phyloP scores from a whole-genome alignment of 768 basidiomycete species.

The Termitomyces sp. region DNA sequence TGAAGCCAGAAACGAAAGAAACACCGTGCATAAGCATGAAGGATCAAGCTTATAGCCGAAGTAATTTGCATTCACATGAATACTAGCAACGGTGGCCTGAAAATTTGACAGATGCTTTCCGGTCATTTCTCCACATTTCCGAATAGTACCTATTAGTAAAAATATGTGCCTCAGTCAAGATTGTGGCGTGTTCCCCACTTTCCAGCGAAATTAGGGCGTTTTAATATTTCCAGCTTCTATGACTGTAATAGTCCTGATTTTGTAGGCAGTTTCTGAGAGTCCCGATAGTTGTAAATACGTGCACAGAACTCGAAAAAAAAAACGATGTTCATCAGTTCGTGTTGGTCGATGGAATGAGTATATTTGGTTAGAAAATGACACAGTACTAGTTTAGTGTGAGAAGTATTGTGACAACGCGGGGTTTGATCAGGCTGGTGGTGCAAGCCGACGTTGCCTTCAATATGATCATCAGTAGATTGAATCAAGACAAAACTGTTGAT shows the following conservation, averaged over 20 bases:
- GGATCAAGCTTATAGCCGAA: background rate
- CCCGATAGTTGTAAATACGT: background rate
- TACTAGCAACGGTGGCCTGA: background rate
- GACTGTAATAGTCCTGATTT: background rate
- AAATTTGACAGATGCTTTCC: background rate
- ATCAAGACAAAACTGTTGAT: background rate
- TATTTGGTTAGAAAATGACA: background rate
- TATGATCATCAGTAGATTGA: background rate
- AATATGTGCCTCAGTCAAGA: background rate
- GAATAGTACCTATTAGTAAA: background rate
- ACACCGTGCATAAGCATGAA: background rate
- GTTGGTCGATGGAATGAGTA: too few species aligned
- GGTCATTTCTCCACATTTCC: background rate
- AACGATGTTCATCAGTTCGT: too few species aligned
- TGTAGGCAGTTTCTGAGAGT: background rate
- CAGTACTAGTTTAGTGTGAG: background rate
- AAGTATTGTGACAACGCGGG: background rate
- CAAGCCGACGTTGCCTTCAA: constrained; percentile 15
- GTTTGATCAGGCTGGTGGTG: constrained; percentile 13
- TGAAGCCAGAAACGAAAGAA: too few species aligned
- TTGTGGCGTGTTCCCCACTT: background rate
- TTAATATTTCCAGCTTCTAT: background rate
- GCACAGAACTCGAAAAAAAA: background rate
- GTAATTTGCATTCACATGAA: background rate
- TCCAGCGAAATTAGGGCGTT: background rate